Evolutionary conservation across 202 grass and related monocot genomes (phyloP), one percentile per base, ranked within the genome.

Genomic region (Zoysia matrella): DNA sequence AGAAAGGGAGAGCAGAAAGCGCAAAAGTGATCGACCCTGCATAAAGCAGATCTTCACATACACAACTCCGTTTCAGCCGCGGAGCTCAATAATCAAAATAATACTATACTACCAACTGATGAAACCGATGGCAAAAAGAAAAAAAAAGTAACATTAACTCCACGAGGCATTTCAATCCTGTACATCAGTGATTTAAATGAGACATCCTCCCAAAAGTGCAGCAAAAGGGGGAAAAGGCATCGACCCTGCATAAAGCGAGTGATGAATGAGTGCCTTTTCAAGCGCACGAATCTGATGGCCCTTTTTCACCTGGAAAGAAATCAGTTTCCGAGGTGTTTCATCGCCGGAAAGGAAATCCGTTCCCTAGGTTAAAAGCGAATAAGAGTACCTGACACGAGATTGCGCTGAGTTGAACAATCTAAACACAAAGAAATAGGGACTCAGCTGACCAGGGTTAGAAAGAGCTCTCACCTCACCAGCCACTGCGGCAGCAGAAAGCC

Each of bases 261-360:
- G 10, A 45, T 45, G 71, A 76, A 82, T 74, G 9, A 40, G 58
- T 44, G 54, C 77, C 63, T 81, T 86, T 81, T 6, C 0, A 39
- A 53, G 62, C 3, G 77, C 74, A 41, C 2, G 80, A 69, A 73
- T 60, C 60, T 45, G 68, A 58, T 6, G 71, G 60, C 74, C 68
- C 74, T 55, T 78, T 83, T 67, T 36, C 47, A 50, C 4, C 80
- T 52, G 75, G 80, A 85, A 85, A 60, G 5, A 74, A 80, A 13
- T 80, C 41, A 11, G 65, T 47, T 36, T 16, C 52, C 54, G 9
- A 55, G 11, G 14, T 13, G 55, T 5, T 39, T 14, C 12, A n/a
- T 12, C 30, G 48, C 7, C 4, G 2, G 22, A 30, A 30, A 30
- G 22, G 22, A 30, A 30, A 30, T 30, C 22, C 22, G 22, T 30